These are phyloP conservation scores for Epithele typhae DNA, from an alignment of 768 basidiomycete species.

Conservation along the genomic window DNA sequence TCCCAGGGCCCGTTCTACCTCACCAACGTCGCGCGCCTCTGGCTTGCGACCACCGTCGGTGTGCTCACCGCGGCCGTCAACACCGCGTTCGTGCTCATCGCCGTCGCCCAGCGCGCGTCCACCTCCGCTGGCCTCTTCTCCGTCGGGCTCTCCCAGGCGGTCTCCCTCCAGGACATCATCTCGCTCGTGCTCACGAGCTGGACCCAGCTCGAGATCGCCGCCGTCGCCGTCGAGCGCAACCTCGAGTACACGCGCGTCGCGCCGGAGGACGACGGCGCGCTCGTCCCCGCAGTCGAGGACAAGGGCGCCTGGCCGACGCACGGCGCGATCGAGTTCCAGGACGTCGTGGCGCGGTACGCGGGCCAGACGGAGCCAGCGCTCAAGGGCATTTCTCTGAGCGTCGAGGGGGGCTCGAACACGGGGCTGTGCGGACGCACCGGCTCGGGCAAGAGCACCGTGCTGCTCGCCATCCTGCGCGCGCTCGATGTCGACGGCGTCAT, in stretches of 20 bases:
- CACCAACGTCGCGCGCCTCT: neutral
- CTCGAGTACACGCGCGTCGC: neutral
- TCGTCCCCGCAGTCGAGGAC: neutral
- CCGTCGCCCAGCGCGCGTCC: neutral
- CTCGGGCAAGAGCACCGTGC: slow-evolving; percentile 69
- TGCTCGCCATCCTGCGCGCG: slow-evolving; percentile 80
- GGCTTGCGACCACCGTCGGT: neutral
- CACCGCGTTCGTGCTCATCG: neutral
- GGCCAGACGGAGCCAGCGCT: neutral
- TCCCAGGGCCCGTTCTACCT: neutral
- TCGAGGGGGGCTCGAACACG: neutral
- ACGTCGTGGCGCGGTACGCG: neutral
- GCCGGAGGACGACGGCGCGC: neutral
- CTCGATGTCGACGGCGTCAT: slow-evolving; percentile 70
- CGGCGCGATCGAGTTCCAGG: neutral
- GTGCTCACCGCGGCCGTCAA: neutral
- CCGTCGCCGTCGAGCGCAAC: neutral
- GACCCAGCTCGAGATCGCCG: neutral
- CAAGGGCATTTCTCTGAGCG: neutral
- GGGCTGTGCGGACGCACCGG: slow-evolving; percentile 32
- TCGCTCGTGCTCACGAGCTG: neutral
- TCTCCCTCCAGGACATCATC: neutral
- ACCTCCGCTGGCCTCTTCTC: neutral
- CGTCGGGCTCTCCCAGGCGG: neutral
- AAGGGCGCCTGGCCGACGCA: neutral